Base-by-base conservation (phyloP, 345 rosid genomes). In the Murraya paniculata region DNA sequence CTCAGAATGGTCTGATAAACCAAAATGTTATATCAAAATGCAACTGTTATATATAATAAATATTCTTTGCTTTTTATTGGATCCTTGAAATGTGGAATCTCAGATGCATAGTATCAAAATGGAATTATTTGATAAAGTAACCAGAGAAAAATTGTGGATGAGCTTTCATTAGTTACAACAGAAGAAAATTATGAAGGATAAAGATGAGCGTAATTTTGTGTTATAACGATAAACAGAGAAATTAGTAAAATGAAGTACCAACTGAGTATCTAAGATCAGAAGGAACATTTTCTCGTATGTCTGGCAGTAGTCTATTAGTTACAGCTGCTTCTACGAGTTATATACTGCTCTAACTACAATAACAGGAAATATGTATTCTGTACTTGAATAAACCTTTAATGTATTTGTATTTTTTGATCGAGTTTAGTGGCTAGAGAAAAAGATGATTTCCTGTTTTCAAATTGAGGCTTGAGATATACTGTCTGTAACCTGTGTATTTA, bases 1-100 rank as follows among this genome's bases (percentile, higher is more conserved):
- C 86, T 91, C 83, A 88, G 86, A 87, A 81, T 86, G 85, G 84
- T 85, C 83, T 89, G 81, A 81, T 75, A 81, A 84, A 56, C 19
- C 21, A 53, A 67, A 48, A 60, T 45, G 55, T 33, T 58, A 65
- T 69, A 65, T 73, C 68, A 79, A 66, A 48, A 5, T 14, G 39
- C 60, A 65, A 75, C 39, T 75, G 41, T 71, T 67, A 13, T 24
- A 33, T 62, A 36, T 39, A 69, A 73, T 73, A 84, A 78, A 79
- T 24, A 71, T 62, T 41, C 61, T 79, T 22, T 69, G 41, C 59
- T 69, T 72, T 66, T 55, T 61, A 53, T 61, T 53, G 68, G 73
- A 64, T 72, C 62, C 8, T 68, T 64, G 4, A 68, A 66, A 30
- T 62, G 71, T 59, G 64, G 73, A 77, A 62, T 68, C 58, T 28